Percentiles rank a stretch among this genome's conserved stretches.
Evolutionary conservation across 306 rosid species (phyloP).

Genomic region (Quercus aquifolioides): DNA sequence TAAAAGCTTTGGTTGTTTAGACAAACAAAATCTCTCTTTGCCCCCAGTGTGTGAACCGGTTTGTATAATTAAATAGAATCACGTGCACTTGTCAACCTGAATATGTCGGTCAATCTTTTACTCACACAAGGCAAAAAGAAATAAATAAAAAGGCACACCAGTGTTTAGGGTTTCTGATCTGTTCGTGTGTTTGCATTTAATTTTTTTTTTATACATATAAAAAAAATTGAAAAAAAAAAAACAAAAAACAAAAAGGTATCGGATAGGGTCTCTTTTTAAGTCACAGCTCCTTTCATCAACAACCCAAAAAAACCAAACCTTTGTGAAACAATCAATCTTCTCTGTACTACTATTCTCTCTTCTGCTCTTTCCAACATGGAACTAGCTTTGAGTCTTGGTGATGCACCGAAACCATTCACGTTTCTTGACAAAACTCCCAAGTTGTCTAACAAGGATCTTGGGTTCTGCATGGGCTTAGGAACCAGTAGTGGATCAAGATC

Average conservation of each 20-base stretch:
- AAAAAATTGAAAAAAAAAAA: not conserved
- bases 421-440: slow-evolving; percentile 43
- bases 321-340: not conserved
- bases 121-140: slow-evolving; percentile 25
- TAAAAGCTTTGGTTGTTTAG: not conserved
- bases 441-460: slow-evolving; percentile 31
- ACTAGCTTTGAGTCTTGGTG: slow-evolving; percentile 81
- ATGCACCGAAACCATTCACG: slow-evolving; percentile 48
- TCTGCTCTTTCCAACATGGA: slow-evolving; percentile 42
- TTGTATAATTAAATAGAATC: slow-evolving; percentile 57
- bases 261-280: slow-evolving; percentile 15
- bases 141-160: slow-evolving; percentile 14
- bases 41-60: slow-evolving; percentile 30
- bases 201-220: too few relatives aligned
- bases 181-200: not conserved
- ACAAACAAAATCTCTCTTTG: not conserved
- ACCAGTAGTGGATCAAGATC: slow-evolving; percentile 12
- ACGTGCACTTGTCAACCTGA: slow-evolving; percentile 86
- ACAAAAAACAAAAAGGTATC: not conserved
- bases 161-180: not conserved
- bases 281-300: not conserved
- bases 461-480: slow-evolving; percentile 54
- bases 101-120: slow-evolving; percentile 80
- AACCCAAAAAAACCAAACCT: not conserved
- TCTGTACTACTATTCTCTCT: not conserved